Evolutionary conservation across 805 yeast genomes (phyloP), one percentile per base, ranked within the genome.

Genomic region (Aciculoconidium aculeatum): DNA sequence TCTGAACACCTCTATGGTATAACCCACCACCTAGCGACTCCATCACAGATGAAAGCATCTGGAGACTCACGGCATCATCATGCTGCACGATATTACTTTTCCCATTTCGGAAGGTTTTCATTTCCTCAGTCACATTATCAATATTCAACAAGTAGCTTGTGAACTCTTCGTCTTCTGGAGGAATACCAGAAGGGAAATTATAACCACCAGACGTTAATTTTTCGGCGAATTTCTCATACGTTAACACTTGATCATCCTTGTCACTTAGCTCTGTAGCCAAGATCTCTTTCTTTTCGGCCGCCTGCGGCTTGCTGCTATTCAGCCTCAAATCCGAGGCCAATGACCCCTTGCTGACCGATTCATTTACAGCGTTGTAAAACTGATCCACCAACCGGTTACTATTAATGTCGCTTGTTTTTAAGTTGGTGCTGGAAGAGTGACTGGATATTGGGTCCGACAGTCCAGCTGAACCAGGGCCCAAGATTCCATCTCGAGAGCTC

Each of bases 301-400:
- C 27, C 27, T 4, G 28, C 31, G 7, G 15, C 10, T 12, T 11
- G 22, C 22, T 20, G 22, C 18, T 15, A 9, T 11, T 15, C 16
- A 11, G 28, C 12, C 11, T 16, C 11, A n/a, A 14, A 3, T 6
- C 15, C 15, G 21, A 20, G 17, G 18, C 13, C 18, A 17, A 13
- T 10, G 22, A 10, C n/a, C n/a, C n/a, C n/a, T n/a, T n/a, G n/a
- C n/a, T n/a, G n/a, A n/a, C n/a, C 10, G 35, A 18, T 12, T 55
- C 61, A 24, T 42, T 42, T 21, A 40, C 18, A 23, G 55, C 26
- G 25, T 40, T 54, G 42, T 57, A 60, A 40, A 64, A 64, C 40
- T 62, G 68, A 33, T 61, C 66, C 27, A 61, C 68, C 31, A 64
- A 42, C 18, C 63, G 44, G 36, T 60, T 59, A 23, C 47, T 45